Percentiles rank a stretch among this genome's conserved stretches.
Conservation (phyloP, 2,329 filamentous ascomycete species). For the Atkinsonella hypoxylon region DNA sequence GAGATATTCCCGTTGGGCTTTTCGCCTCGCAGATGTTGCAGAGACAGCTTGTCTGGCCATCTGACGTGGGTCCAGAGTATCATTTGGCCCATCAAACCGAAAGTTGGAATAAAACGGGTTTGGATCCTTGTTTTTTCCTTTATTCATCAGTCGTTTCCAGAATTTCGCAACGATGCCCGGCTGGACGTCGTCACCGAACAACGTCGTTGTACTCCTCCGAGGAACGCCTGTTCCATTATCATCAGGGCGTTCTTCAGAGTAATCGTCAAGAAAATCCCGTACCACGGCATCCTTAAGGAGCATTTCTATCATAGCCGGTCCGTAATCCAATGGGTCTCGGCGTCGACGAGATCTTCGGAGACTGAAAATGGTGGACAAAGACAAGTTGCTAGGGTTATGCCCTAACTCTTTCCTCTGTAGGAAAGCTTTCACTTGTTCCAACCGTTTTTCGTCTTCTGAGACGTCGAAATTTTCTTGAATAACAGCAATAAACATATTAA, state of each 20-base stretch:
- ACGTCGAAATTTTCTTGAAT: slow-evolving; percentile 99
- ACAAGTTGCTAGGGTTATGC: slow-evolving; percentile 59
- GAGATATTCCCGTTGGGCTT: slow-evolving; percentile 83
- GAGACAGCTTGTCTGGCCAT: slow-evolving; percentile 87
- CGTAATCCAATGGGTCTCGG: slow-evolving; percentile 82
- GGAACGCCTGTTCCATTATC: slow-evolving; percentile 18
- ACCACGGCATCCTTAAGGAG: slow-evolving; percentile 92
- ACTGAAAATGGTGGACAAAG: slow-evolving; percentile 59
- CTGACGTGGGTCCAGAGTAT: slow-evolving; percentile 69
- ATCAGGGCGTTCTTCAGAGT: slow-evolving; percentile 19
- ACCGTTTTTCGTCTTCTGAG: slow-evolving; percentile 91
- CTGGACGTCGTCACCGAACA: slow-evolving; percentile 32
- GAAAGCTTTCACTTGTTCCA: slow-evolving; percentile 93
- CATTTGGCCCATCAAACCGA: slow-evolving; percentile 58
- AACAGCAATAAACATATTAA: slow-evolving; percentile 99
- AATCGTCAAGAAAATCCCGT: slow-evolving; percentile 86
- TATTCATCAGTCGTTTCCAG: slow-evolving; percentile 47
- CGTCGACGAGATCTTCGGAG: slow-evolving; percentile 46
- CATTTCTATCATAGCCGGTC: slow-evolving; percentile 88
- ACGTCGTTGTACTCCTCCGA: slow-evolving; percentile 21
- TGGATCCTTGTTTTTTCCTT: slow-evolving; percentile 57
- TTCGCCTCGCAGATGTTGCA: slow-evolving; percentile 70
- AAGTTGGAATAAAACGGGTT: slow-evolving; percentile 87
- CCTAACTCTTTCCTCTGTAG: slow-evolving; percentile 82
- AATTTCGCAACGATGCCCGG: slow-evolving; percentile 47